Base-by-base conservation (phyloP, 2,329 filamentous ascomycete genomes). In the Fusarium humuli region DNA sequence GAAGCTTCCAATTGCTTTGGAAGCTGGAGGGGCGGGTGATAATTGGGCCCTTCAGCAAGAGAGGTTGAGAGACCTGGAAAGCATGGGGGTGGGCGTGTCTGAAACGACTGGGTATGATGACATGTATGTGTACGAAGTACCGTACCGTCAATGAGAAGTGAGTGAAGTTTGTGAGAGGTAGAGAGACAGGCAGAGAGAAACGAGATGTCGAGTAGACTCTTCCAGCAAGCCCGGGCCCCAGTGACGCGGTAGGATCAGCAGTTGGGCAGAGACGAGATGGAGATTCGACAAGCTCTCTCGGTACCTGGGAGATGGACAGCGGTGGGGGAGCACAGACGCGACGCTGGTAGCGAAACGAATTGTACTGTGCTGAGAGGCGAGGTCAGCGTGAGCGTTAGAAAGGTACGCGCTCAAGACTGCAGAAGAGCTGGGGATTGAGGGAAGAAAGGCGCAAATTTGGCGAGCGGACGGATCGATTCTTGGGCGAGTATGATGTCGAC, bases 81-180 rank as follows among this genome's bases (percentile, higher is more conserved):
- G 74, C 72, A 77, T 76, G 76, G 75, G 75, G 74, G 73, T 70
- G 73, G 76, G 74, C 61, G 73, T 74, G 74, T 73, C 74, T 73
- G 63, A 74, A 76, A 75, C 66, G 65, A 75, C 71, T 74, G 62
- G 73, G 72, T 74, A 76, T 56, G 73, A 75, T 75, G 75, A 65
- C 70, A 75, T 73, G 65, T 72, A 75, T 58, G 70, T 73, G 57
- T 62, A 62, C 59, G 59, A 62, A 73, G 73, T 73, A 72, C 73
- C 62, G 66, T 72, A 73, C 73, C 61, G 69, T 70, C 60, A 61
- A 50, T 45, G 50, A 69, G 60, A 69, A 63, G 65, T 65, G 67
- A 63, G 69, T 63, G 63, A 72, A 41, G 61, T 68, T 67, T 73
- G 71, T 61, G 65, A 70, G 67, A 71, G 62, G 69, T 52, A 64